These are phyloP conservation scores for Bruguiera sexangula DNA, from an alignment of 345 rosid species.

Conservation along the genomic window DNA sequence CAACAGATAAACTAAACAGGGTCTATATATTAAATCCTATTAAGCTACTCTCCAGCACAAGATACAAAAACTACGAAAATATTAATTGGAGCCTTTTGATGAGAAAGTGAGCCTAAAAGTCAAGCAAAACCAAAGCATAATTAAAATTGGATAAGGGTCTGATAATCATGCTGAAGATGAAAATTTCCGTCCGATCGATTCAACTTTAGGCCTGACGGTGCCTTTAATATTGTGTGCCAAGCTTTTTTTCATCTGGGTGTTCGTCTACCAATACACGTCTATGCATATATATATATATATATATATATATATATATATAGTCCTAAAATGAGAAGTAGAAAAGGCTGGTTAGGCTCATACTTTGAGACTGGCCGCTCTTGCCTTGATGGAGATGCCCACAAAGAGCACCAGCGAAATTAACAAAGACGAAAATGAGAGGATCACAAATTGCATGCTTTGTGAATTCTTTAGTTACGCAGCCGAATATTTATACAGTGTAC, in stretches of 20 bases:
- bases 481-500: too few species aligned
- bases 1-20: neutral
- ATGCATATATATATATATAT: neutral
- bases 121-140: neutral
- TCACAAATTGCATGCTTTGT: too few species aligned
- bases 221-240: neutral
- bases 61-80: neutral
- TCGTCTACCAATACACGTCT: neutral
- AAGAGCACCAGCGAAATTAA: too few species aligned
- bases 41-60: neutral
- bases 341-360: too few species aligned
- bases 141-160: neutral
- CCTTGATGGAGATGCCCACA: too few species aligned
- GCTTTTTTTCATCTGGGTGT: neutral
- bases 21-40: neutral
- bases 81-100: neutral
- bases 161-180: slow-evolving; percentile 5
- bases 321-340: too few species aligned
- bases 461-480: too few species aligned
- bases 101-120: neutral
- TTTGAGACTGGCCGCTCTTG: too few species aligned
- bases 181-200: slow-evolving; percentile 21
- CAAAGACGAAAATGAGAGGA: too few species aligned
- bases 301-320: neutral
- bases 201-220: slow-evolving; percentile 5